phyloP scores from a whole-genome alignment of 176 grass and related monocot genomes.

The Cocos nucifera region DNA sequence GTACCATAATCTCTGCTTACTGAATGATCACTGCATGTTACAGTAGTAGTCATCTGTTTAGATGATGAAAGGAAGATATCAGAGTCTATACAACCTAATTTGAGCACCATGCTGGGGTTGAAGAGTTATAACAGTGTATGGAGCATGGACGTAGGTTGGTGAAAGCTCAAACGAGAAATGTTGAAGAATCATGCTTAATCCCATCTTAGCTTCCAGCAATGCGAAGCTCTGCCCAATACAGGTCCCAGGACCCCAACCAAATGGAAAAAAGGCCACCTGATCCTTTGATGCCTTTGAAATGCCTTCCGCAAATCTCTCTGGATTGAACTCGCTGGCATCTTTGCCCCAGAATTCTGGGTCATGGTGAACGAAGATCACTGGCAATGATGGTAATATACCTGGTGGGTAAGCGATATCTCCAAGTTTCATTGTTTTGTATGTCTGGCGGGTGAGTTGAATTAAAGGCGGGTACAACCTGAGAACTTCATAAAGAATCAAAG shows the following conservation, averaged over 20 bases:
- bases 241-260: slow-evolving; percentile 30
- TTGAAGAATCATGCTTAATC: slow-evolving; percentile 34
- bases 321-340: slow-evolving; percentile 39
- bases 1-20: too few species aligned
- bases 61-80: slow-evolving; percentile 7
- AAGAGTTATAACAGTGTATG: slow-evolving; percentile 20
- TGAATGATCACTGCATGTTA: too few species aligned
- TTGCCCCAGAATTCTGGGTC: slow-evolving; percentile 28
- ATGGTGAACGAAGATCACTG: slow-evolving; percentile 26
- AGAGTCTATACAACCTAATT: slow-evolving; percentile 23
- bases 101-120: slow-evolving; percentile 39
- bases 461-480: slow-evolving; percentile 43
- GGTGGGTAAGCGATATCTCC: slow-evolving; percentile 31
- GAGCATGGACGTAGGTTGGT: slow-evolving; percentile 31
- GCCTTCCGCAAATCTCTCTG: slow-evolving; percentile 35
- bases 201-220: slow-evolving; percentile 48
- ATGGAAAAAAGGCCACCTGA: slow-evolving; percentile 25
- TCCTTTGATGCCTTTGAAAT: slow-evolving; percentile 26
- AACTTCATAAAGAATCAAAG: slow-evolving; percentile 44
- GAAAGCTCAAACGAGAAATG: slow-evolving; percentile 41
- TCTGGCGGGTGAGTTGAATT: slow-evolving; percentile 11
- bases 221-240: slow-evolving; percentile 46
- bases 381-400: slow-evolving; percentile 17
- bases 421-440: slow-evolving; percentile 22
- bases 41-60: not conserved